Percentiles rank a stretch among this genome's conserved stretches.
phyloP scores from a whole-genome alignment of 805 yeast genomes.

The Ogataea methanolica region DNA sequence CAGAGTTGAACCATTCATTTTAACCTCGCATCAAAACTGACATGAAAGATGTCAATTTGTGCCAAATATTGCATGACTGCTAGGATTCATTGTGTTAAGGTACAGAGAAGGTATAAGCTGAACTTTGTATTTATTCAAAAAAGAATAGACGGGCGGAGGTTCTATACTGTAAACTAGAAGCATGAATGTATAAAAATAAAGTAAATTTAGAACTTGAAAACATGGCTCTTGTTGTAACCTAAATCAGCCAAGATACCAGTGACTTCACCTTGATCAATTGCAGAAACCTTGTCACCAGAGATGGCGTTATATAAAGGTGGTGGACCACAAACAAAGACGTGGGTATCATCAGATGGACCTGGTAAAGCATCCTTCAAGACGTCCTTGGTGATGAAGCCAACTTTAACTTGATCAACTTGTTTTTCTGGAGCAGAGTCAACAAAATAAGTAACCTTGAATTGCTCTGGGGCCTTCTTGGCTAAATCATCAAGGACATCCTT shows the following conservation, averaged over 20 bases:
- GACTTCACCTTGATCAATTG: slow-evolving; percentile 92
- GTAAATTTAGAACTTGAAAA: slow-evolving; percentile 70
- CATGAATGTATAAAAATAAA: background rate
- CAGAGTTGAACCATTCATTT: too few relatives aligned
- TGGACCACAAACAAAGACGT: slow-evolving; percentile 93
- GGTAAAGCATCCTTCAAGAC: slow-evolving; percentile 59
- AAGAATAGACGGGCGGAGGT: too few relatives aligned
- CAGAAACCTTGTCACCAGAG: slow-evolving; percentile 81
- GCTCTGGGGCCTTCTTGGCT: slow-evolving; percentile 67
- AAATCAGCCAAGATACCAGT: slow-evolving; percentile 83
- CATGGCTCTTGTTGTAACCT: slow-evolving; percentile 83
- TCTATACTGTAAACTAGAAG: background rate
- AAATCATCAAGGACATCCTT: slow-evolving; percentile 70
- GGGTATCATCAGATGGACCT: slow-evolving; percentile 57
- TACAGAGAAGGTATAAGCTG: too few relatives aligned
- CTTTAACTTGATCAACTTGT: slow-evolving; percentile 48
- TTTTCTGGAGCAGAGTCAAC: slow-evolving; percentile 52
- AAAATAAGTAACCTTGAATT: slow-evolving; percentile 73
- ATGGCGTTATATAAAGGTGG: slow-evolving; percentile 84
- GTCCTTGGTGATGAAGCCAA: slow-evolving; percentile 78
- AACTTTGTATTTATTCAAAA: too few relatives aligned
- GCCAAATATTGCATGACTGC: too few relatives aligned
- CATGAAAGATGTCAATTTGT: too few relatives aligned
- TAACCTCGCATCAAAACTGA: too few relatives aligned
- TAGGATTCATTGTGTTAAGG: too few relatives aligned